Evolutionary conservation across 169 alveolate species (phyloP), one percentile per base, ranked within the genome.

Genomic region (Eimeria brunetti): DNA sequence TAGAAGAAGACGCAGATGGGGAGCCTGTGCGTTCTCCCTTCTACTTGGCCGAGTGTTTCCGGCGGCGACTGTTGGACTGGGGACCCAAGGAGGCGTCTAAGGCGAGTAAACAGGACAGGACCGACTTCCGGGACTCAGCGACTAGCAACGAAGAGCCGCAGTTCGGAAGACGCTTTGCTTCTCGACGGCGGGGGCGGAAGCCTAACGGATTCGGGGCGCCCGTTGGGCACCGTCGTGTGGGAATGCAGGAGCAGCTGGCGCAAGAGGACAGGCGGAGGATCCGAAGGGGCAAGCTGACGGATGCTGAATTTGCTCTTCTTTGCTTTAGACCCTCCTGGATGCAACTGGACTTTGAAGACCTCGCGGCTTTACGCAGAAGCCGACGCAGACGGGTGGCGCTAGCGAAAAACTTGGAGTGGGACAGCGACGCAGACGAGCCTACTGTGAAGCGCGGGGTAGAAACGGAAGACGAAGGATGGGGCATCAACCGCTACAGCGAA

Each of bases 401-500:
- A n/a, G 96, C 96, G n/a, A 81, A 88, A 49, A 41, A 93, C 44
- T 69, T 83, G 60, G 96, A 81, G 64, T 93, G 96, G 96, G 96
- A 93, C 80, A 81, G 93, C 53, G 96, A 93, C 20, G 96, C 96
- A 7, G 96, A 93, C 2, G 96, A 81, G 41, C 71, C 88, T 33
- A 88, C 58, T 36, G 95, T 67, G 76, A 73, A 90, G 56, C 83
- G 33, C 62, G 86, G 76, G 44, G 46, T 41, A 18, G 75, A 71
- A 22, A 18, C 81, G 9, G 96, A 67, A 49, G 93, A 84, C 89
- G 96, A 88, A 7, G 88, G 94, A 9, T 46, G 78, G 90, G 92
- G 94, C 30, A 85, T 76, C 24, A 76, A 67, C 83, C 86, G 88
- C 2, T 88, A 95, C 89, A 78, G 88, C 9, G 95, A 83, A 64